A percentile compares a stretch with the other conserved stretches of the same genome.
phyloP scores from a whole-genome alignment of 306 rosid genomes.

The Urtica urens region DNA sequence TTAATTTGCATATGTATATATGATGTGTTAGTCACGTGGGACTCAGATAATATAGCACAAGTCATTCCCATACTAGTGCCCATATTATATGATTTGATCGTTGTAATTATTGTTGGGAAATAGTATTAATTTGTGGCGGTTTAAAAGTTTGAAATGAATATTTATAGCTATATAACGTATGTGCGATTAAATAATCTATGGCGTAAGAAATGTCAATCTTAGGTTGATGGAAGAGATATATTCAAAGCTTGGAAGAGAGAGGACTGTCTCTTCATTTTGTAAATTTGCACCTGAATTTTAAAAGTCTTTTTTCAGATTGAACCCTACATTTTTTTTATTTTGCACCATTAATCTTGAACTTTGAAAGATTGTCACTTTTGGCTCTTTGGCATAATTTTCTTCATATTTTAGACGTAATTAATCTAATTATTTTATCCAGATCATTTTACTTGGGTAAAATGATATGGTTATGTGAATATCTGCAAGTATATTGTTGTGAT shows the following conservation, averaged over 20 bases:
- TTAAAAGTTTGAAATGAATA: not conserved
- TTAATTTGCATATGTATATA: not conserved
- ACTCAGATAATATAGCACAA: not conserved
- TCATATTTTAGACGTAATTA: no score
- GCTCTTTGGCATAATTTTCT: no score
- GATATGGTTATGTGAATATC: no score
- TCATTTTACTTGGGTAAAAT: no score
- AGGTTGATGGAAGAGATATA: not conserved
- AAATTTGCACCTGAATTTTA: no score
- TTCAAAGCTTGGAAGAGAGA: not conserved
- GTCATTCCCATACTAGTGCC: not conserved
- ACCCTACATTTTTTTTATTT: not conserved
- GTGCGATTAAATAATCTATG: not conserved
- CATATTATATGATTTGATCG: not conserved
- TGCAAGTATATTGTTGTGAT: no score
- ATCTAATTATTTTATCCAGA: no score
- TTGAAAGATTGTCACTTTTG: no score
- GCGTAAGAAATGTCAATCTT: not conserved
- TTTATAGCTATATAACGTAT: not conserved
- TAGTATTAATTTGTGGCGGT: not conserved
- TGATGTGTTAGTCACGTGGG: not conserved
- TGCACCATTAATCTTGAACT: no score
- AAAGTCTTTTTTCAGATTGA: no score
- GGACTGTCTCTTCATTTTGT: not conserved
- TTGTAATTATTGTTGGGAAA: not conserved